phyloP scores from a whole-genome alignment of 345 rosid genomes.

The Gossypium anomalum region DNA sequence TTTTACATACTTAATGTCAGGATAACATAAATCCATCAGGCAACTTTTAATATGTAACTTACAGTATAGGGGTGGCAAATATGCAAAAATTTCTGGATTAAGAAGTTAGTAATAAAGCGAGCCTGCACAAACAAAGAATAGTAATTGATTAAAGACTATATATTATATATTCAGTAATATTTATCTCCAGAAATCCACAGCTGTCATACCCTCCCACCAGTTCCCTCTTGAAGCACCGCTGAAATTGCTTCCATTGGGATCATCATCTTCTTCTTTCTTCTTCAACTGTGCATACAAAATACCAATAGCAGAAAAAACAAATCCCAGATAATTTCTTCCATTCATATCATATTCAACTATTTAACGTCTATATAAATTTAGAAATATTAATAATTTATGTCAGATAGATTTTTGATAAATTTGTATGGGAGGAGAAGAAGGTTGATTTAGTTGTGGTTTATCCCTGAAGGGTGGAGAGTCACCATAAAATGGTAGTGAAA shows the following conservation, averaged over 20 bases:
- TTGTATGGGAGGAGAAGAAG: no score
- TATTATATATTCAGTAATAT: not conserved
- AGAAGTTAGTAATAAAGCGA: constrained; percentile 52
- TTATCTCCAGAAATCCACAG: not conserved
- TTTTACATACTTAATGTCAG: no score
- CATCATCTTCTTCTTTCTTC: constrained; percentile 53
- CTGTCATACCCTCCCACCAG: constrained; percentile 84
- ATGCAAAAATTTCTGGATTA: not conserved
- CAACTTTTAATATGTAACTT: no score
- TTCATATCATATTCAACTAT: not conserved
- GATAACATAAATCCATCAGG: no score
- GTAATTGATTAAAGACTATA: not conserved
- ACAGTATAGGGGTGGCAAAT: no score
- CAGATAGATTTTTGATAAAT: not conserved
- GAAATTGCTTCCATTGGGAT: constrained; percentile 43
- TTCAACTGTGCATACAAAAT: constrained; percentile 35
- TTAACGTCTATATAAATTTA: not conserved
- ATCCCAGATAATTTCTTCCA: not conserved
- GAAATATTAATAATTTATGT: not conserved
- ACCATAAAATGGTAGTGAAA: no score
- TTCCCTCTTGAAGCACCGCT: constrained; percentile 78
- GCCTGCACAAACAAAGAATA: constrained; percentile 28
- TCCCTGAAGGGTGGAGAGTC: no score
- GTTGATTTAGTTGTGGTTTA: no score
- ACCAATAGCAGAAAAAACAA: not conserved